phyloP scores from a whole-genome alignment of 2,329 filamentous ascomycete genomes.

The Aspergillus ibericus region DNA sequence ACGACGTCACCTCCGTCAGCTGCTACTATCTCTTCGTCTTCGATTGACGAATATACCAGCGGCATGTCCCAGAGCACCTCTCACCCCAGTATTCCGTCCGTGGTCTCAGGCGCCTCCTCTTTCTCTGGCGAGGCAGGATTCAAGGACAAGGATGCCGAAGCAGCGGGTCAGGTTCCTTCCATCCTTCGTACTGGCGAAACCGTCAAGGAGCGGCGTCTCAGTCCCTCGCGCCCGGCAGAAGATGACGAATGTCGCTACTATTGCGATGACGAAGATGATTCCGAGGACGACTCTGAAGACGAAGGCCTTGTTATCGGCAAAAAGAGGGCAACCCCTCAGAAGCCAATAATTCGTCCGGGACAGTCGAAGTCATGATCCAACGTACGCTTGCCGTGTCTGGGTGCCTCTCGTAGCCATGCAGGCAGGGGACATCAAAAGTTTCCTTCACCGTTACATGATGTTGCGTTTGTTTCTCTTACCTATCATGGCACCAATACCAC shows the following conservation, averaged over 20 bases:
- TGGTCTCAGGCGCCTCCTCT: constrained; percentile 48
- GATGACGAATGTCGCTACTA: constrained; percentile 43
- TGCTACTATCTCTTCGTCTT: constrained; percentile 48
- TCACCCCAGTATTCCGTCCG: constrained; percentile 49
- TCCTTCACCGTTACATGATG: background rate
- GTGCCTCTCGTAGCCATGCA: background rate
- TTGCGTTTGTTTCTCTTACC: background rate
- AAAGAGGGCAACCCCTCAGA: constrained; percentile 29
- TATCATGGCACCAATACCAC: background rate
- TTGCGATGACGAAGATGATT: constrained; percentile 43
- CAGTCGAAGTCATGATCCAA: constrained; percentile 14
- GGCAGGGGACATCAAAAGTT: background rate
- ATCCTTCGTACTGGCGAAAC: constrained; percentile 46
- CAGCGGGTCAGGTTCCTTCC: constrained; percentile 32
- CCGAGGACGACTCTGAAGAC: constrained; percentile 43
- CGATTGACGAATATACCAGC: constrained; percentile 47
- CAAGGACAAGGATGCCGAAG: constrained; percentile 30
- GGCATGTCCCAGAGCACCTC: constrained; percentile 51
- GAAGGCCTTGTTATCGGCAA: constrained; percentile 45
- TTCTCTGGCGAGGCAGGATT: constrained; percentile 42
- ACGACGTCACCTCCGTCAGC: constrained; percentile 44
- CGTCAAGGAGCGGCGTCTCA: constrained; percentile 33
- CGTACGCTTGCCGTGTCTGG: background rate
- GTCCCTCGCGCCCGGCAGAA: constrained; percentile 27
- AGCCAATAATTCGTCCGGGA: constrained; percentile 18